Percentiles rank a stretch among this genome's conserved stretches.
phyloP scores from a whole-genome alignment of 495 filamentous ascomycete species.

The Penicillium samsonianum region DNA sequence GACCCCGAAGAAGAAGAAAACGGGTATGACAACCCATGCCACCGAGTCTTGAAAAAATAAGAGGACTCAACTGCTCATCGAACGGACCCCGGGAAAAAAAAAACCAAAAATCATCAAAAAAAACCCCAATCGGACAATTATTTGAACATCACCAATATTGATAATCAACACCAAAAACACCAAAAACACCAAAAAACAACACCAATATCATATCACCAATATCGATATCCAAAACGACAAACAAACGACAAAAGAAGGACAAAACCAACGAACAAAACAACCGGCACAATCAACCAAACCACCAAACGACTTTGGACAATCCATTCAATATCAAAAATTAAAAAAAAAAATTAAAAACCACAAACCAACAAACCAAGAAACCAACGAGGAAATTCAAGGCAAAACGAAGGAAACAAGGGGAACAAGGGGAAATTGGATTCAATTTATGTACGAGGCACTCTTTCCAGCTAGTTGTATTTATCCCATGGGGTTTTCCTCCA shows the following conservation, averaged over 20 bases:
- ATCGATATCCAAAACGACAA: neutral
- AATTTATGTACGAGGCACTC: conserved; percentile 11
- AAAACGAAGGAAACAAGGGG: neutral
- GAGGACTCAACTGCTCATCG: neutral
- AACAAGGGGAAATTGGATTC: neutral
- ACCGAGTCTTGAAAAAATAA: too few relatives aligned
- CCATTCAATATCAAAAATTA: too few relatives aligned
- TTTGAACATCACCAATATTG: neutral
- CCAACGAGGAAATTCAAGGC: neutral
- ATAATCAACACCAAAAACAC: neutral
- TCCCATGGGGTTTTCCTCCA: conserved; percentile 9
- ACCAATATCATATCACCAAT: neutral
- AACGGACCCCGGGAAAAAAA: too few relatives aligned
- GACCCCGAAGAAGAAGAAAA: neutral
- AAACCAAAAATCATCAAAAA: too few relatives aligned
- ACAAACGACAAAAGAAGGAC: neutral
- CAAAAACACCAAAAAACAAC: neutral
- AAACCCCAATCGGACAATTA: neutral
- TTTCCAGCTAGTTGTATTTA: conserved; percentile 15
- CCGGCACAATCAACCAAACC: neutral
- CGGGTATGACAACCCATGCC: neutral
- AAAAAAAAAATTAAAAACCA: too few relatives aligned
- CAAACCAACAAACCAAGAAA: neutral
- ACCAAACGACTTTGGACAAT: too few relatives aligned
- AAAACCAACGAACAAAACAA: neutral